Percentiles rank a stretch among this genome's conserved stretches.
These are phyloP conservation scores for Ailanthus altissimus DNA, from an alignment of 345 rosid species.

Conservation along the genomic window DNA sequence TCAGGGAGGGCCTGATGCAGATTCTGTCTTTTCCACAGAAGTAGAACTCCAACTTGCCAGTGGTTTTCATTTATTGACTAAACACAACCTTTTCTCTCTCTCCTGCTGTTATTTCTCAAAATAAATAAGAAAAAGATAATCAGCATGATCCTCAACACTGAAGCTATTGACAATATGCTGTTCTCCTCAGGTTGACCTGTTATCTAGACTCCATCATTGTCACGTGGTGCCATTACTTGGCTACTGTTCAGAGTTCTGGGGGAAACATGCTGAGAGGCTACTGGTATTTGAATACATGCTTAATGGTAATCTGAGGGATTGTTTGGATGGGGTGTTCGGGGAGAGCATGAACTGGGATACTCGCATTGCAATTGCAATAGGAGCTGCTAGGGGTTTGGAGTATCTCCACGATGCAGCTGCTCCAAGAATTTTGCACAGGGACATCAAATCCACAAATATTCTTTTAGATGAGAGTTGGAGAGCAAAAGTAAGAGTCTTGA, in stretches of 20 bases:
- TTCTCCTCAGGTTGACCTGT: slow-evolving; percentile 68
- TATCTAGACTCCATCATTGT: slow-evolving; percentile 88
- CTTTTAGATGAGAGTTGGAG: slow-evolving; percentile 83
- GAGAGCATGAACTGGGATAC: slow-evolving; percentile 80
- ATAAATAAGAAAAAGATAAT: neutral
- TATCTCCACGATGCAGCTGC: slow-evolving; percentile 99
- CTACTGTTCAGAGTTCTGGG: slow-evolving; percentile 78
- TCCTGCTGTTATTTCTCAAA: slow-evolving; percentile 8
- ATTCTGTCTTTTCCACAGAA: slow-evolving; percentile 69
- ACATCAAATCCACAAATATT: slow-evolving; percentile 93
- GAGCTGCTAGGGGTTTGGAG: slow-evolving; percentile 97
- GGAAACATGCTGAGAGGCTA: slow-evolving; percentile 77
- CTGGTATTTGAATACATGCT: slow-evolving; percentile 86
- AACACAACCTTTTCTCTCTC: neutral
- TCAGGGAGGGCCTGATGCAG: slow-evolving; percentile 65
- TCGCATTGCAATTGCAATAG: slow-evolving; percentile 80
- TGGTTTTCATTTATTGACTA: slow-evolving; percentile 1
- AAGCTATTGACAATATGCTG: slow-evolving; percentile 13
- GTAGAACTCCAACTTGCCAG: slow-evolving; percentile 37
- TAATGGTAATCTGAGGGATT: slow-evolving; percentile 81
- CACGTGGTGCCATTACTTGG: slow-evolving; percentile 94
- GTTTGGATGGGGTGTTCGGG: slow-evolving; percentile 65
- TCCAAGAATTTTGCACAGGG: slow-evolving; percentile 95
- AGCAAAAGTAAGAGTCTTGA: slow-evolving; percentile 68
- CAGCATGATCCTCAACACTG: slow-evolving; percentile 1